Evolutionary conservation across 108 stramenopile species (phyloP).

Genomic region (Epithemia pelagica): DNA sequence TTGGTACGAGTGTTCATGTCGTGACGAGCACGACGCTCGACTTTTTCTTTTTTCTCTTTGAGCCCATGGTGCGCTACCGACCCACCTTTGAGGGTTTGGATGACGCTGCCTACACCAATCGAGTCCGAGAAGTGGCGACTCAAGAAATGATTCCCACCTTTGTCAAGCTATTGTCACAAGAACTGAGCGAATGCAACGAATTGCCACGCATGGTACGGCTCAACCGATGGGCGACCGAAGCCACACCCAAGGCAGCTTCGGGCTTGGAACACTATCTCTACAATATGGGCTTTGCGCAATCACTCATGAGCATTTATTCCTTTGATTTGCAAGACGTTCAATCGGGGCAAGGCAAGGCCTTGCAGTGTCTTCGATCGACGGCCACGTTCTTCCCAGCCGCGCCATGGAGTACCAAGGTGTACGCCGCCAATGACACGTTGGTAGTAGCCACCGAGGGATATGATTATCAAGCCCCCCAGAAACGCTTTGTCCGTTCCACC

Average conservation of each 20-base stretch:
- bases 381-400: conserved; percentile 11
- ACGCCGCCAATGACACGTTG: conserved; percentile 26
- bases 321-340: conserved; percentile 14
- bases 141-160: conserved; percentile 24
- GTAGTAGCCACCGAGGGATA: conserved; percentile 31
- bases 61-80: conserved; percentile 23
- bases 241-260: too few species aligned
- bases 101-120: conserved; percentile 24
- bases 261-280: conserved; percentile 6
- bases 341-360: not conserved
- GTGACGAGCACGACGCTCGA: conserved; percentile 22
- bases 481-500: conserved; percentile 18
- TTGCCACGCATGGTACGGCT: conserved; percentile 7
- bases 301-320: conserved; percentile 19
- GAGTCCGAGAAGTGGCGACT: conserved; percentile 9
- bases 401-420: conserved; percentile 23
- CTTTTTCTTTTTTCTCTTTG: conserved; percentile 6
- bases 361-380: not conserved
- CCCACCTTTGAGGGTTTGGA: conserved; percentile 11
- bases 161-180: conserved; percentile 3
- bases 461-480: conserved; percentile 7
- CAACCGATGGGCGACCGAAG: not conserved
- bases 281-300: conserved; percentile 7
- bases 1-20: conserved; percentile 23
- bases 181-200: not conserved